These are phyloP conservation scores for Fagopyrum homotropicum DNA, from an alignment of 148 eudicot species.

Conservation along the genomic window DNA sequence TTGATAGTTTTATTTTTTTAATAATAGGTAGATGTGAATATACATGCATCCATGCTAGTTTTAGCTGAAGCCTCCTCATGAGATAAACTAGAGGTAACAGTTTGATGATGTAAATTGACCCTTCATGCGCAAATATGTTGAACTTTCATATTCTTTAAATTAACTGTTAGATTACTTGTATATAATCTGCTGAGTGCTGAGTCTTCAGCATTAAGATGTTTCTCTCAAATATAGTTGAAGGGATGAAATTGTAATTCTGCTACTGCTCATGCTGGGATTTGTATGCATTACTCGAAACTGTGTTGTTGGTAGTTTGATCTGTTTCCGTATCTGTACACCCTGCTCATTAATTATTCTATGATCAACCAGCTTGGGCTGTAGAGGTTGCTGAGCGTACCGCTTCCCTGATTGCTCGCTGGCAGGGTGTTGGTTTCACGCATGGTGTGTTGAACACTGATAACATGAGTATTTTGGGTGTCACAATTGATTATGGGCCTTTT, in stretches of 20 bases:
- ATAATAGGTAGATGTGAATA: neutral
- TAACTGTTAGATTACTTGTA: neutral
- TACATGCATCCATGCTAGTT: neutral
- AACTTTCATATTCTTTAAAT: neutral
- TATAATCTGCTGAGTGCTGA: neutral
- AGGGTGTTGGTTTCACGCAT: conserved; percentile 99
- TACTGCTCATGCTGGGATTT: neutral
- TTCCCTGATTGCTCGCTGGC: conserved; percentile 90
- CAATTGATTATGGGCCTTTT: conserved; percentile 97
- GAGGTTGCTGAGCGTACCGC: conserved; percentile 99
- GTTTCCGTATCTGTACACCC: conserved; percentile 5
- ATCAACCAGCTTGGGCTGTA: conserved; percentile 85
- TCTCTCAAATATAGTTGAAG: neutral
- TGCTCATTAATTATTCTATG: neutral
- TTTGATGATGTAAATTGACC: neutral
- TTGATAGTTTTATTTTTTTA: neutral
- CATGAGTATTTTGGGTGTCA: conserved; percentile 95
- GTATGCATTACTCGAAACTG: neutral
- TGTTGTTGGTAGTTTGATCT: conserved; percentile 5
- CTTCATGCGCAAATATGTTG: neutral
- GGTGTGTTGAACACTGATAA: conserved; percentile 98
- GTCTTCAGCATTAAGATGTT: neutral
- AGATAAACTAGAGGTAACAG: neutral
- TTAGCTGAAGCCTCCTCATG: neutral
- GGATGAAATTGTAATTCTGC: neutral